A percentile compares a stretch with the other conserved stretches of the same genome.
Conservation (phyloP, 352 stramenopile genomes). For the Phytophthora palmivora region DNA sequence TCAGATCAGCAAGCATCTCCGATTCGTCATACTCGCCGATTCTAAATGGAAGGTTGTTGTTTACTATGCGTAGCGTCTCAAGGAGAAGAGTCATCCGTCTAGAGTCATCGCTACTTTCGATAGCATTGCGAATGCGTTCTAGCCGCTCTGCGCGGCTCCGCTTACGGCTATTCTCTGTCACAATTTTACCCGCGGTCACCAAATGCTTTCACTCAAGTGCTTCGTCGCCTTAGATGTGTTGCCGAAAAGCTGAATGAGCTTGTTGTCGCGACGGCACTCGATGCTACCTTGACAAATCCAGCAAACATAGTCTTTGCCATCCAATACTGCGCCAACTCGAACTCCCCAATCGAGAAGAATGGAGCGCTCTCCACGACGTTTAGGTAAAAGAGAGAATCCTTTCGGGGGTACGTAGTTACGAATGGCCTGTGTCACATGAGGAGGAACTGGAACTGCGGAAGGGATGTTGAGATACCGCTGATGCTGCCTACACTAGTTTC, state of each 20-base stretch:
- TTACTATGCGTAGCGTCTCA: constrained; percentile 1
- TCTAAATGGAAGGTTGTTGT: constrained; percentile 7
- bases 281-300: constrained; percentile 16
- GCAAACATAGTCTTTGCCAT: not conserved
- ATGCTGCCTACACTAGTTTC: no score
- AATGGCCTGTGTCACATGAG: not conserved
- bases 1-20: not conserved
- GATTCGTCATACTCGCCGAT: constrained; percentile 14
- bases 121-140: not conserved
- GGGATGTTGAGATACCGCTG: no score
- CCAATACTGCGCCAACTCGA: not conserved
- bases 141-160: not conserved
- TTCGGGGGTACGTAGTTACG: not conserved
- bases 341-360: constrained; percentile 17
- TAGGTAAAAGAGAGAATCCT: not conserved
- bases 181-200: not conserved
- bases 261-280: constrained; percentile 2
- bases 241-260: constrained; percentile 15
- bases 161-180: not conserved
- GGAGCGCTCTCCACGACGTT: constrained; percentile 2
- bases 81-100: constrained; percentile 3
- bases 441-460: no score
- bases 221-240: constrained; percentile 18
- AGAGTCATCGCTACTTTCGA: not conserved
- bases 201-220: not conserved